Percentiles rank a stretch among this genome's conserved stretches.
These are phyloP conservation scores for Pythium apleroticum DNA, from an alignment of 352 stramenopile genomes.

Conservation along the genomic window DNA sequence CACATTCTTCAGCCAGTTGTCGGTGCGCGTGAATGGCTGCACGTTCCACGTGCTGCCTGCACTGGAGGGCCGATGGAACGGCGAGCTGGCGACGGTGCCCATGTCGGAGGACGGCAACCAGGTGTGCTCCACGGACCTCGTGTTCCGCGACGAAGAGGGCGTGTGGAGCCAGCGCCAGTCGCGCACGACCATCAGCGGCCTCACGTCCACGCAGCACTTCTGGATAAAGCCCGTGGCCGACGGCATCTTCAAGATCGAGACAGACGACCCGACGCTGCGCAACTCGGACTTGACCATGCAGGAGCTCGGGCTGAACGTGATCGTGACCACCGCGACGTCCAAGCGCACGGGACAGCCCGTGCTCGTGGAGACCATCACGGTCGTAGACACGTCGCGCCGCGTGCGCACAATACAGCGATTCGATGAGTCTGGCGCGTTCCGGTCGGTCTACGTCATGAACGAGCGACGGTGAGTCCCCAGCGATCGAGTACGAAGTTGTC, in stretches of 20 bases:
- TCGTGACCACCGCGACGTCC: slow-evolving; percentile 83
- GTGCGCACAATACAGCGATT: slow-evolving; percentile 85
- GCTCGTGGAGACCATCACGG: slow-evolving; percentile 85
- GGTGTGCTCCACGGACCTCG: slow-evolving; percentile 84
- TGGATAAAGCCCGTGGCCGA: slow-evolving; percentile 89
- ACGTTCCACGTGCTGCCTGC: slow-evolving; percentile 82
- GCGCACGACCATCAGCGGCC: slow-evolving; percentile 80
- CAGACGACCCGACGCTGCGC: slow-evolving; percentile 74
- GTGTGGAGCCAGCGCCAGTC: slow-evolving; percentile 88
- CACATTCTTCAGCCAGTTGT: slow-evolving; percentile 88
- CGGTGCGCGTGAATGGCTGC: slow-evolving; percentile 82
- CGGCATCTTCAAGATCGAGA: slow-evolving; percentile 87
- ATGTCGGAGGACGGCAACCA: slow-evolving; percentile 76
- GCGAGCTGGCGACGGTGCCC: slow-evolving; percentile 73
- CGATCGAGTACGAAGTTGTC: background rate
- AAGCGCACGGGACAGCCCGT: slow-evolving; percentile 84
- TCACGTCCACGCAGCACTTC: slow-evolving; percentile 86
- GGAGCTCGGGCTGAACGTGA: slow-evolving; percentile 76
- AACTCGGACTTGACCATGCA: slow-evolving; percentile 88
- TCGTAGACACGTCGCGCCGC: slow-evolving; percentile 74
- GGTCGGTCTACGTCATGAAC: slow-evolving; percentile 89
- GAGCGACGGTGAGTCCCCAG: slow-evolving; percentile 50
- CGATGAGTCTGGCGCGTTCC: slow-evolving; percentile 82
- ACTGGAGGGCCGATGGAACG: slow-evolving; percentile 87
- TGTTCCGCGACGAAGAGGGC: slow-evolving; percentile 83